Conservation (phyloP, 2,329 filamentous ascomycete genomes). For the Venturia effusa region DNA sequence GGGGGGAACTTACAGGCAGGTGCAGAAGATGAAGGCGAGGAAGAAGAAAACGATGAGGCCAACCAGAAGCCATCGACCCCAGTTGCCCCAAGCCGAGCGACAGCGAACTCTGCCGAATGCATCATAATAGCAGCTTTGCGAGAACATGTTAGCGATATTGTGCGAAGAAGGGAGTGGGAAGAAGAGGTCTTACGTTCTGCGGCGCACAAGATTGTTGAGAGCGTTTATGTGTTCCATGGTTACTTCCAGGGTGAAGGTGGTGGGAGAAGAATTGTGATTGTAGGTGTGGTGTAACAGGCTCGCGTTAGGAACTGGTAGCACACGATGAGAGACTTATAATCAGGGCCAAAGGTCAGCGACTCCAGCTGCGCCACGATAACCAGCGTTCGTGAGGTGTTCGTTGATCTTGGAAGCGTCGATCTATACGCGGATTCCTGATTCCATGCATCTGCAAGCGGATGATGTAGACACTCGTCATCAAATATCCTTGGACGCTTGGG, state of each 20-base stretch:
- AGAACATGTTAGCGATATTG: not conserved
- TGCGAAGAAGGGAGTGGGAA: not conserved
- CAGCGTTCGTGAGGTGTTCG: not conserved
- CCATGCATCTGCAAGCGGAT: too few relatives aligned
- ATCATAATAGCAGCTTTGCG: conserved; percentile 7
- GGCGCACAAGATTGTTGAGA: not conserved
- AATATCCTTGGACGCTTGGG: not conserved
- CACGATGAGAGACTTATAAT: too few relatives aligned
- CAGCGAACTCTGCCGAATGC: not conserved
- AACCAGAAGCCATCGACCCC: conserved; percentile 11
- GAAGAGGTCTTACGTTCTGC: not conserved
- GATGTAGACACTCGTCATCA: not conserved
- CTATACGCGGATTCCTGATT: not conserved
- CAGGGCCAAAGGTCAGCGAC: too few relatives aligned
- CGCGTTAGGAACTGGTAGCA: too few relatives aligned
- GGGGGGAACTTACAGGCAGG: conserved; percentile 4
- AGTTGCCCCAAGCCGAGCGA: conserved; percentile 4
- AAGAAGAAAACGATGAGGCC: conserved; percentile 7
- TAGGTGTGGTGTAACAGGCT: too few relatives aligned
- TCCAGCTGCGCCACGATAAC: not conserved
- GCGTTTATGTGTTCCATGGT: not conserved
- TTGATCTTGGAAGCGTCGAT: not conserved
- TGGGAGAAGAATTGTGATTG: too few relatives aligned
- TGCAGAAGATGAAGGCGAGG: conserved; percentile 4
- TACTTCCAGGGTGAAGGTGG: not conserved